Conservation (phyloP, 139 green algal species). For the Auxenochlorella protothecoides region DNA sequence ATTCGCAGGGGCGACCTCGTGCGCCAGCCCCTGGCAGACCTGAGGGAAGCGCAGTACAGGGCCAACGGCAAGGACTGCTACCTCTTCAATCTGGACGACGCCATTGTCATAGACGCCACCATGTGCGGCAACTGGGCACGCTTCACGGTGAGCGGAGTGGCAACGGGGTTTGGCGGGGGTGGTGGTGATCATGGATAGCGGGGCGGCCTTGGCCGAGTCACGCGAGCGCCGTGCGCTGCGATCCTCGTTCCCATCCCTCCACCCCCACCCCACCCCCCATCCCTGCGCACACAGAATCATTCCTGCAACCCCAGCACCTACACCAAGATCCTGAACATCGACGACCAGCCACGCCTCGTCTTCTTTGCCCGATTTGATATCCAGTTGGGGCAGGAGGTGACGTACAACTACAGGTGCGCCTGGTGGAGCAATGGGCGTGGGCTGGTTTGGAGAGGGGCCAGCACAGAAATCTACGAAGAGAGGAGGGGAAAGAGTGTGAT, state of each 20-base stretch:
- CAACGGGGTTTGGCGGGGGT: not conserved
- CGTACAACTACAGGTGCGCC: constrained; percentile 65
- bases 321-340: constrained; percentile 63
- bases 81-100: constrained; percentile 72
- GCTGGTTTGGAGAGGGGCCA: not conserved
- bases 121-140: constrained; percentile 50
- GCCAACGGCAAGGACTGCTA: constrained; percentile 71
- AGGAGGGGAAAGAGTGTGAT: not conserved
- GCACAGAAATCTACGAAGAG: not conserved
- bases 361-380: constrained; percentile 79
- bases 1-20: constrained; percentile 53
- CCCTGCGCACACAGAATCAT: constrained; percentile 58
- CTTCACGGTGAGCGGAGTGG: constrained; percentile 53
- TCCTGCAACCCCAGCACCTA: constrained; percentile 81
- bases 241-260: too few species aligned
- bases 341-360: constrained; percentile 49
- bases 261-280: not conserved
- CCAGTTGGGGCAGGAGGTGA: constrained; percentile 74
- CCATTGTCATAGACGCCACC: constrained; percentile 75
- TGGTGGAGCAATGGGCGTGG: not conserved
- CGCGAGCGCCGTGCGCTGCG: not conserved
- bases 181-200: not conserved
- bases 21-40: constrained; percentile 47
- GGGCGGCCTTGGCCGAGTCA: not conserved
- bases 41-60: constrained; percentile 63